Evolutionary conservation across 371 early-diverging fungal species (phyloP), one percentile per base, ranked within the genome.

Genomic region (Mortierella sp.): DNA sequence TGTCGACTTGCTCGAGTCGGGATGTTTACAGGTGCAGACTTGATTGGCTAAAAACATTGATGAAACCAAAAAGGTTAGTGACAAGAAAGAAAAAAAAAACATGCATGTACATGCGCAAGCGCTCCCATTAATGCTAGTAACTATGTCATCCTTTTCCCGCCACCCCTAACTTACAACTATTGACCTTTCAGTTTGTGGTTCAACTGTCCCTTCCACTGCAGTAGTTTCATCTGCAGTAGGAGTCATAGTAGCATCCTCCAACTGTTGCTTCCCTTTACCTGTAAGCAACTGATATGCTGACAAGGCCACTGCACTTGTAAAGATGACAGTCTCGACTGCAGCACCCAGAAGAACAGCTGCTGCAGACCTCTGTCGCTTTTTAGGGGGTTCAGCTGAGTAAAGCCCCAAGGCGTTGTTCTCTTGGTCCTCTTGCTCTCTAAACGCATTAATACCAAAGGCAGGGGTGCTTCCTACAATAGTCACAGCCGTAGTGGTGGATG

Each of bases 261-360:
- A 64, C 26, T 69, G 72, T 22, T 66, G 72, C 24, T 62, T 64
- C 6, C 83, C 83, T 45, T 68, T 73, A 40, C 83, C 83, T 8
- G 78, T 83, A 37, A 77, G 62, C 22, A 83, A 45, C 32, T 83
- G 70, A 54, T 83, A 83, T 32, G 83, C 83, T 26, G 83, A 73
- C 26, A 83, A 58, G 10, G 83, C 83, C 22, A 83, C 74, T 2
- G 83, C 83, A 58, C 83, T 69, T 3, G 83, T 83, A 58, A 78
- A 74, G 62, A 83, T 78, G n/a, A 83, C 78, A 11, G 83, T 78
- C 45, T 83, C 83, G 49, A 83, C 57, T 1, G 78, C 83, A 43
- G 75, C 83, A n/a, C 76, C 78, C n/a, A 83, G 49, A 10, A 83
- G 52, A 14, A 69, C 67, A 0, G 83, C 73, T 22, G 83, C 75